Base-by-base conservation (phyloP, 176 grass and related monocot genomes). In the Triticum dicoccoides region DNA sequence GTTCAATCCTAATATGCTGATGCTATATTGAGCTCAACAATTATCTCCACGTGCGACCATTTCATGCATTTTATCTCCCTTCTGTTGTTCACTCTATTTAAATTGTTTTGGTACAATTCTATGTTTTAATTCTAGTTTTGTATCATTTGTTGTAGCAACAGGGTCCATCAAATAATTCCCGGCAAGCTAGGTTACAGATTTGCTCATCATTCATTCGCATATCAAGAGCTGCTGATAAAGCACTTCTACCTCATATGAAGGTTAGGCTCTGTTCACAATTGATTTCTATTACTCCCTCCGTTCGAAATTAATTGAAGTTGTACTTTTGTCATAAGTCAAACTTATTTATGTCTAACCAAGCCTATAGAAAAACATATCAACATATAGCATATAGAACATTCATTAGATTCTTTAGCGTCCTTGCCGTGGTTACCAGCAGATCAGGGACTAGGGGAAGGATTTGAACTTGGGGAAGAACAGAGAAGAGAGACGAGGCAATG, bases 171-270 rank as follows among this genome's bases (percentile, higher is more conserved):
- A 98, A 90, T 77, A 90, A 87, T 91, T 83, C 88, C 73, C 90
- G 94, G 49, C 90, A 92, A 92, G 97, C 97, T 69, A 92, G 97
- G 52, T 88, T 98, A 74, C 97, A 98, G 82, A 92, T 98, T 73
- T 98, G 97, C 85, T 90, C 93, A 14, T 98, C 97, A 61, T 98
- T 98, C 70, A 96, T 98, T 81, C 92, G 97, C 54, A 96, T 98
- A 41, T 94, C 97, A 27, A 92, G 89, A 93, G 92, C 97, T 86
- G 97, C 93, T 65, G 94, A 95, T 83, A 98, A 92, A 91, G 93
- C 90, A 82, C 93, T 98, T 88, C 88, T 96, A 73, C 97, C 97
- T 89, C 97, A 98, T 70, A 98, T 98, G 97, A 98, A 98, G 97
- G 97, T 98, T 63, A 86, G 85, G 68, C 52, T 84, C 47, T 61